phyloP scores from a whole-genome alignment of 768 basidiomycete species.

The Postia placenta region DNA sequence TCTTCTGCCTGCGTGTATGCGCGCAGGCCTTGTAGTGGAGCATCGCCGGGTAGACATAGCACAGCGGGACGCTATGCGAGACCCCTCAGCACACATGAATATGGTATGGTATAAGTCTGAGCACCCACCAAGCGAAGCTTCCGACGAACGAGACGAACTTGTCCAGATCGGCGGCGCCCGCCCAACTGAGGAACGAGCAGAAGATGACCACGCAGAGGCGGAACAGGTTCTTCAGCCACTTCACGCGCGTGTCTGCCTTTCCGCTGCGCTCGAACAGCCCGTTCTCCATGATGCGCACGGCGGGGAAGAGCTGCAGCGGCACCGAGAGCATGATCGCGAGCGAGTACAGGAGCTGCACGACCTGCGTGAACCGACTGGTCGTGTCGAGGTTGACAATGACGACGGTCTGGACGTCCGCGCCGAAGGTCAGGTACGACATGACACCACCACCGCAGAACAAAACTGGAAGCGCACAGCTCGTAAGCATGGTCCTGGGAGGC shows the following conservation, averaged over 20 bases:
- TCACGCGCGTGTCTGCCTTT: slow-evolving; percentile 72
- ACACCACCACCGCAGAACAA: slow-evolving; percentile 86
- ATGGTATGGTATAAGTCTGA: background rate
- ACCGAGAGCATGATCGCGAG: slow-evolving; percentile 88
- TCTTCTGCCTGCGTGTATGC: slow-evolving; percentile 57
- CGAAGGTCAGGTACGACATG: slow-evolving; percentile 85
- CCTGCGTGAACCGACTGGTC: slow-evolving; percentile 80
- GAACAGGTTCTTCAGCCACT: slow-evolving; percentile 96
- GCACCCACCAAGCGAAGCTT: slow-evolving; percentile 83
- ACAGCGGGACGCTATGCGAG: slow-evolving; percentile 72
- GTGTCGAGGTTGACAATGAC: slow-evolving; percentile 91
- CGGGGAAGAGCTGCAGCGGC: slow-evolving; percentile 96
- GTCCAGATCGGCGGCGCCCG: slow-evolving; percentile 84
- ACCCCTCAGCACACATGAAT: slow-evolving; percentile 1
- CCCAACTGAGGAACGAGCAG: slow-evolving; percentile 78
- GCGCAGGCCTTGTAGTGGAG: slow-evolving; percentile 87
- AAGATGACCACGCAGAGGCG: slow-evolving; percentile 68
- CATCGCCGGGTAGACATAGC: slow-evolving; percentile 92
- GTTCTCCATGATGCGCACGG: slow-evolving; percentile 95
- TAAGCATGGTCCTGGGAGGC: background rate
- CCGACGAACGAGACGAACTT: slow-evolving; percentile 95
- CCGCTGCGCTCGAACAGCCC: slow-evolving; percentile 87
- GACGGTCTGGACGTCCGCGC: slow-evolving; percentile 83
- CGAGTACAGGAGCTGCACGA: slow-evolving; percentile 86
- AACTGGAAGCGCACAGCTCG: slow-evolving; percentile 32